phyloP scores from a whole-genome alignment of 2,329 filamentous ascomycete genomes.

The Sporothrix protearum region DNA sequence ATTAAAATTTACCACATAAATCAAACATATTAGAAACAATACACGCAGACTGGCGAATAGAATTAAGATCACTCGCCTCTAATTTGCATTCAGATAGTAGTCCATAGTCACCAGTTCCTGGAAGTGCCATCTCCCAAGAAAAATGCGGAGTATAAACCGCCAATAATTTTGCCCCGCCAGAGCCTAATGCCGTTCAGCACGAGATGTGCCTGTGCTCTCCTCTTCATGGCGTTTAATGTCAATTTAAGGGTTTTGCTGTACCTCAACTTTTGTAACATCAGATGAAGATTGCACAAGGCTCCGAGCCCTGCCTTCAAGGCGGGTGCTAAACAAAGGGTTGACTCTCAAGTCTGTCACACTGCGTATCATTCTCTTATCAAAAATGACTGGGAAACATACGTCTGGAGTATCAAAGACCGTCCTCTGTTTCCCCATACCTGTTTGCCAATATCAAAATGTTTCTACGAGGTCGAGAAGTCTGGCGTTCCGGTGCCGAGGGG shows the following conservation, averaged over 20 bases:
- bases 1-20: no score
- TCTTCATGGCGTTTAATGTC: neutral
- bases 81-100: no score
- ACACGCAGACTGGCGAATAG: no score
- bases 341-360: neutral
- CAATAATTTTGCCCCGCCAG: no score
- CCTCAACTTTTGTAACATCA: neutral
- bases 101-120: no score
- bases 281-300: neutral
- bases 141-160: no score
- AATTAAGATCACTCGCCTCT: no score
- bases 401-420: neutral
- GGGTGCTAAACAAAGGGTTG: neutral
- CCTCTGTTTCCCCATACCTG: neutral
- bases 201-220: no score
- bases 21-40: no score
- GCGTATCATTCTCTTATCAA: neutral
- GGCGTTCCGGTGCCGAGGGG: neutral
- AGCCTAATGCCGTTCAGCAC: no score
- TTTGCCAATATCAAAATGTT: neutral
- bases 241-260: neutral
- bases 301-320: neutral
- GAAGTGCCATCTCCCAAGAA: no score
- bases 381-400: neutral
- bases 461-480: neutral